Percentiles rank a stretch among this genome's conserved stretches.
phyloP scores from a whole-genome alignment of 768 basidiomycete species.

The Mycena olivaceomarginata region DNA sequence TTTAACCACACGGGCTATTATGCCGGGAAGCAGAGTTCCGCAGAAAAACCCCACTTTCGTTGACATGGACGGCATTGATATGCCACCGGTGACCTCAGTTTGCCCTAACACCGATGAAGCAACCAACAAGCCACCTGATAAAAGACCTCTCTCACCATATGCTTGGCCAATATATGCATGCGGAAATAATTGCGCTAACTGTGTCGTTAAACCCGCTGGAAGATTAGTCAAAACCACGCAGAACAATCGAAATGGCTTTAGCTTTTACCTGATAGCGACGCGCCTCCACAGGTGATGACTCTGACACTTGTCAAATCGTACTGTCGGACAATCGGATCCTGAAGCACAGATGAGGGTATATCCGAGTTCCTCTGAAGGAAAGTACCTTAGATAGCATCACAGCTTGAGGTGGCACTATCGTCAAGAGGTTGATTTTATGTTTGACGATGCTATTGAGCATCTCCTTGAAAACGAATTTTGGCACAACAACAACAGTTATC shows the following conservation, averaged over 20 bases:
- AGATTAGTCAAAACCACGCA: no score
- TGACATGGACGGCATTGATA: conserved; percentile 45
- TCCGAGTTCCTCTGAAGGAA: background rate
- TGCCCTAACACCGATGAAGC: conserved; percentile 41
- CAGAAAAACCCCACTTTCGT: conserved; percentile 42
- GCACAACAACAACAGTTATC: conserved; percentile 71
- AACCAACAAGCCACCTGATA: background rate
- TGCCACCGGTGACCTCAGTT: conserved; percentile 59
- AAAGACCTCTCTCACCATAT: conserved; percentile 64
- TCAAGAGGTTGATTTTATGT: conserved; percentile 65
- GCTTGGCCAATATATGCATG: conserved; percentile 74
- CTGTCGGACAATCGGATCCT: conserved; percentile 11
- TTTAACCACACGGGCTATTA: conserved; percentile 65
- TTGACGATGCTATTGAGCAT: conserved; percentile 68
- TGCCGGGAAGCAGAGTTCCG: conserved; percentile 67
- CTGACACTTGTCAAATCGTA: conserved; percentile 57
- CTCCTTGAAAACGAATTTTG: conserved; percentile 64
- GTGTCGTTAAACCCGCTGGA: conserved; percentile 56
- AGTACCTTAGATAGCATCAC: conserved; percentile 70
- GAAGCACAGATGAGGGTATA: background rate
- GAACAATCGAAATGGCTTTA: no score
- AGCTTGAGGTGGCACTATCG: conserved; percentile 70
- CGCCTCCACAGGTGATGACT: conserved; percentile 8
- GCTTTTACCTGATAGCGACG: conserved; percentile 25
- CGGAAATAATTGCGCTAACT: conserved; percentile 63